A percentile compares a stretch with the other conserved stretches of the same genome.
Evolutionary conservation across 208 protist species (phyloP).

Genomic region (Trypanosoma avium): DNA sequence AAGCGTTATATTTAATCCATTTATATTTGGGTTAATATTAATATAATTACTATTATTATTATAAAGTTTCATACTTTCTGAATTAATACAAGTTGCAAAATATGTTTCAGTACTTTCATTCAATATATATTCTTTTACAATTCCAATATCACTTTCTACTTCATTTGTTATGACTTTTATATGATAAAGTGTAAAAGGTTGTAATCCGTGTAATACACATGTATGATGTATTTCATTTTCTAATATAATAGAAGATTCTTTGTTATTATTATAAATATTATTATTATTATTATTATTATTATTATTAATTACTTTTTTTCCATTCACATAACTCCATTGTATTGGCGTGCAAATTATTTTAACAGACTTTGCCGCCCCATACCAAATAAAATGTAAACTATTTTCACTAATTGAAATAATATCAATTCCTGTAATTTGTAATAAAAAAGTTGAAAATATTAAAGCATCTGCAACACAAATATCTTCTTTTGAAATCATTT

Average conservation of each 20-base stretch:
- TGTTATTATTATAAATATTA: background rate
- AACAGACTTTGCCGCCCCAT: slow-evolving; percentile 2
- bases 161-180: background rate
- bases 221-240: background rate
- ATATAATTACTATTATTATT: too few species aligned
- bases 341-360: slow-evolving; percentile 4
- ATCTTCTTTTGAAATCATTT: slow-evolving; percentile 11
- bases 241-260: background rate
- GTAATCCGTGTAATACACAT: slow-evolving; percentile 3
- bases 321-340: background rate
- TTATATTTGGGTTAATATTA: background rate
- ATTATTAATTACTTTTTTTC: background rate
- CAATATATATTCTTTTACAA: background rate
- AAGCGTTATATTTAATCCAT: background rate
- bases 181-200: slow-evolving; percentile 18
- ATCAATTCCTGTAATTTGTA: background rate
- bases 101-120: slow-evolving; percentile 7
- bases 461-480: slow-evolving; percentile 16
- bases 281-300: background rate
- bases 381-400: slow-evolving; percentile 12
- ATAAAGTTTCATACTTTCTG: too few species aligned
- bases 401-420: slow-evolving; percentile 13
- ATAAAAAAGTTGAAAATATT: slow-evolving; percentile 5
- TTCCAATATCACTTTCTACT: background rate
- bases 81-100: slow-evolving; percentile 21